Conservation (phyloP, 176 grass and related monocot genomes). For the Elymus sibiricus region DNA sequence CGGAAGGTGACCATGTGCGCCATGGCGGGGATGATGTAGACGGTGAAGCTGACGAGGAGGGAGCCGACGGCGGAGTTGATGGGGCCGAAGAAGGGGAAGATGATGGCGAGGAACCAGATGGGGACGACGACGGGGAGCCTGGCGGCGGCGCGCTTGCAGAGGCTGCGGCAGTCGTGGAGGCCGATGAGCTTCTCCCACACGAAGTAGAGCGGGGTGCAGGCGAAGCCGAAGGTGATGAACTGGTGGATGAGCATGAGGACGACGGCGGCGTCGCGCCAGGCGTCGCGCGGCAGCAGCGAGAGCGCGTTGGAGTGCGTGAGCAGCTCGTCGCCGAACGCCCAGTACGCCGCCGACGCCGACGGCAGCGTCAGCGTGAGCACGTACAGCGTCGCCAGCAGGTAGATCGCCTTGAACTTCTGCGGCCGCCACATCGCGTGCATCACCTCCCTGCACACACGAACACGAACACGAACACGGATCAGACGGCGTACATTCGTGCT, state of each 20-base stretch:
- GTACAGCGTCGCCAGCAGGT: slow-evolving; percentile 91
- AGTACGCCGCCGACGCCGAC: slow-evolving; percentile 87
- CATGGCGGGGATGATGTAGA: slow-evolving; percentile 85
- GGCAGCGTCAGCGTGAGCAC: slow-evolving; percentile 88
- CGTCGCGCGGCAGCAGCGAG: slow-evolving; percentile 60
- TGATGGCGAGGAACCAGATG: slow-evolving; percentile 98
- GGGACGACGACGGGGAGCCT: slow-evolving; percentile 90
- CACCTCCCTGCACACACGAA: slow-evolving; percentile 59
- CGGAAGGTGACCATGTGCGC: slow-evolving; percentile 93
- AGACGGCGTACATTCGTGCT: not conserved
- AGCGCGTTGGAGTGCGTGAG: slow-evolving; percentile 88
- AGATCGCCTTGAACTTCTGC: slow-evolving; percentile 97
- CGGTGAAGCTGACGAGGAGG: slow-evolving; percentile 95
- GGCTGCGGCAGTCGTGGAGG: slow-evolving; percentile 82
- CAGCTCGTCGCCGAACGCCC: slow-evolving; percentile 92
- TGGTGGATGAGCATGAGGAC: slow-evolving; percentile 97
- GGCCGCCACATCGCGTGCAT: slow-evolving; percentile 99
- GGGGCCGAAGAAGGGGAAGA: slow-evolving; percentile 96
- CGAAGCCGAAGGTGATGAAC: slow-evolving; percentile 99
- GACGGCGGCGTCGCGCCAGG: slow-evolving; percentile 72
- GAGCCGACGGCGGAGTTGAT: slow-evolving; percentile 97
- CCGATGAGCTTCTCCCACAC: slow-evolving; percentile 98
- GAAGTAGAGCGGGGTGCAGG: slow-evolving; percentile 96
- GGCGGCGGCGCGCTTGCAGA: slow-evolving; percentile 86
- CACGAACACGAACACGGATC: no score